Base-by-base conservation (phyloP, 352 stramenopile genomes). In the Lagenidium sp. region DNA sequence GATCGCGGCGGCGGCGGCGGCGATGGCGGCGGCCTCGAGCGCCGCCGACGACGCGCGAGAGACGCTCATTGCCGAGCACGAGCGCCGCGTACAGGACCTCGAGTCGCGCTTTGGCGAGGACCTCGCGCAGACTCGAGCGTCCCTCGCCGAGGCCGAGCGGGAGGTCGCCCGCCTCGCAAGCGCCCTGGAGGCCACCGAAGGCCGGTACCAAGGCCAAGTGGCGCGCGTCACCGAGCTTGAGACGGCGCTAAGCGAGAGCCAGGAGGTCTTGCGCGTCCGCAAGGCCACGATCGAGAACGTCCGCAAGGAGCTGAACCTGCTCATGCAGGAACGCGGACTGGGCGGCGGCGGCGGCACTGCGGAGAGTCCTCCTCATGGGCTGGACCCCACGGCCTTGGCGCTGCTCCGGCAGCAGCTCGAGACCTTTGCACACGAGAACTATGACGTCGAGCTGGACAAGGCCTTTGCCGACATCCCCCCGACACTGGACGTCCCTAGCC, bases 211-310 rank as follows among this genome's bases (percentile, higher is more conserved):
- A n/a, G n/a, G n/a, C n/a, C n/a, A n/a, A n/a, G n/a, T n/a, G n/a
- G n/a, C n/a, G n/a, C n/a, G n/a, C n/a, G n/a, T n/a, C n/a, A n/a
- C n/a, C n/a, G n/a, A n/a, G n/a, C n/a, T n/a, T n/a, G n/a, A n/a
- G n/a, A n/a, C n/a, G n/a, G n/a, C n/a, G n/a, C 23, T 75, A 8
- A 13, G 18, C 8, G 67, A 79, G 21, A 62, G 44, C 18, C 40
- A 66, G 18, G 53, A 72, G 28, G 42, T 65, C 3, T 36, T 75
- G 4, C 48, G 40, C 0, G 56, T 49, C 1, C 69, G 63, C 31
- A 70, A 61, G 11, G 57, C 65, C 12, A 78, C 66, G 23, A 64
- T 81, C 16, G 64, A 76, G 16, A 82, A 57, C 30, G 42, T 82
- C 16, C 66, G 66, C n/a, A 81, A 79, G 34, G 51, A 59, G 43